Base-by-base conservation (phyloP, 345 rosid species). In the Gossypioides kirkii region DNA sequence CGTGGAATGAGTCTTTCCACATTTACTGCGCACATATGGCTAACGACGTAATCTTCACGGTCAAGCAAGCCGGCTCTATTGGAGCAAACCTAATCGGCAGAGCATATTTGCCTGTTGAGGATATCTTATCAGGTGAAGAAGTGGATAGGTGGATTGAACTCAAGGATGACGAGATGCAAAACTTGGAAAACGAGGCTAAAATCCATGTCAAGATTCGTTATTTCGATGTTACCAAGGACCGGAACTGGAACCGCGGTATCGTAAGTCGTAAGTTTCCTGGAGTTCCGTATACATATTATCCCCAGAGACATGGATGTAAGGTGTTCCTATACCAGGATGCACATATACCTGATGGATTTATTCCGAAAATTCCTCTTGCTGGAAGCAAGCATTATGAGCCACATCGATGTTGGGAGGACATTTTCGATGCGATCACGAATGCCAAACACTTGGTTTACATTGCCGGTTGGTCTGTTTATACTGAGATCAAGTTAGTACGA, bases 401-500 rank as follows among this genome's bases (percentile, higher is more conserved):
- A 18, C 89, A 81, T 71, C 85, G 99, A 69, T 92, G 99, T 46
- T 95, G 99, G 99, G 99, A 95, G 81, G 98, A 95, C 76, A 66
- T 95, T 46, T 92, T 91, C 32, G 99, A 95, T 78, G 91, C 98
- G 2, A 87, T 95, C 58, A 87, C 83, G 62, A 84, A 95, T 56
- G 99, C 99, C 1, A 92, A 81, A 73, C 97, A 95, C 79, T 68
- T 95, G 70, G 88, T 95, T 76, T 95, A 88, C 82, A 89, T 95
- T 41, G 92, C 99, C 46, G 99, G 98, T 61, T 95, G 99, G 98
- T 95, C 99, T 52, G 99, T 95, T 70, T 95, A 91, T 79, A 85
- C 97, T 61, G 99, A 92, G 82, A 95, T 95, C 64, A 18, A 84
- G 67, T 74, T 95, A 82, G 74, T 95, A 69, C 89, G 98, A 70